These are phyloP conservation scores for Colletotrichum tofieldiae DNA, from an alignment of 2,329 filamentous ascomycete genomes.

Conservation along the genomic window DNA sequence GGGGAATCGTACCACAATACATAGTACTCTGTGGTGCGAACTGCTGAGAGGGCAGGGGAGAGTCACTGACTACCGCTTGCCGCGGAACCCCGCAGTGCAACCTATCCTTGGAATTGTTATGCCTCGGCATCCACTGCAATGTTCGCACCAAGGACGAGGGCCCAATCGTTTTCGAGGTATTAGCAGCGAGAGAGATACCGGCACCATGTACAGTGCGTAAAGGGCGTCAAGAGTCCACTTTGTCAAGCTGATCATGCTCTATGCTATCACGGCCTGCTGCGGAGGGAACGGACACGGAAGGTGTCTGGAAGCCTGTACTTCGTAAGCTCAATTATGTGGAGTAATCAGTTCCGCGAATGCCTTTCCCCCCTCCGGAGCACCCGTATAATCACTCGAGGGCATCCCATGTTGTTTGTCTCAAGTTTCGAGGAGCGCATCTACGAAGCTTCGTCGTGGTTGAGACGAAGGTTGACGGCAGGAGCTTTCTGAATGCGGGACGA, in stretches of 20 bases:
- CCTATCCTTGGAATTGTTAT: neutral
- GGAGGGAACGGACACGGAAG: neutral
- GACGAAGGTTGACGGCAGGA: constrained; percentile 3
- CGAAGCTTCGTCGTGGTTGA: neutral
- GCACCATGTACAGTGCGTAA: neutral
- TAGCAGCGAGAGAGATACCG: neutral
- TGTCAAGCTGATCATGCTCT: neutral
- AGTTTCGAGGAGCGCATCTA: neutral
- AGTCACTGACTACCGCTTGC: constrained; percentile 1
- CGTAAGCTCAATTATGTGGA: neutral
- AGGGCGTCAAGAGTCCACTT: neutral
- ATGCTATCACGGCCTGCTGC: neutral
- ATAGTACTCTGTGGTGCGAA: neutral
- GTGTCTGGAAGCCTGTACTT: neutral
- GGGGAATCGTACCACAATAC: neutral
- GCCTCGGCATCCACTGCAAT: constrained; percentile 32
- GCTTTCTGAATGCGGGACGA: constrained; percentile 12
- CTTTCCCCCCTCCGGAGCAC: too few relatives aligned
- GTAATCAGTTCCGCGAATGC: neutral
- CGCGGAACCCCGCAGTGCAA: constrained; percentile 35
- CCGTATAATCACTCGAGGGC: too few relatives aligned
- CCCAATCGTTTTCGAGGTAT: constrained; percentile 16
- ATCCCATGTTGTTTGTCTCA: neutral
- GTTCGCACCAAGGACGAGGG: neutral
- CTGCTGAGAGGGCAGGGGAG: neutral